Conservation (phyloP, 306 rosid species). For the Cicer arietinum region DNA sequence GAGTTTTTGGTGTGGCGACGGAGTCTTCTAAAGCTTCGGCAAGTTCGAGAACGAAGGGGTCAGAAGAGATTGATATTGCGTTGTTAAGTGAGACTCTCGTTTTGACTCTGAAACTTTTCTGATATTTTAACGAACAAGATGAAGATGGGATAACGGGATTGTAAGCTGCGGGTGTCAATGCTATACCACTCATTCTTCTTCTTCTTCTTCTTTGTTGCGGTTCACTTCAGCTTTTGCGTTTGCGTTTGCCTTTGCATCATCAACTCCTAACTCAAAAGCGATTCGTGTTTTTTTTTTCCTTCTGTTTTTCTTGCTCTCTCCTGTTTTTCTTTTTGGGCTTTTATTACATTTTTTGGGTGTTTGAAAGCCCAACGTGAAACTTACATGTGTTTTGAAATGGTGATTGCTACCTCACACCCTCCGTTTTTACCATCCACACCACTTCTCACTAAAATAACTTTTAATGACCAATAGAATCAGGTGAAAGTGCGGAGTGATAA, state of each 20-base stretch:
- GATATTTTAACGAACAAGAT: slow-evolving; percentile 25
- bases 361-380: too few species aligned
- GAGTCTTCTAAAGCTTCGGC: slow-evolving; percentile 93
- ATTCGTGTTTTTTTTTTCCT: background rate
- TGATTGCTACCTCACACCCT: too few species aligned
- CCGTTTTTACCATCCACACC: too few species aligned
- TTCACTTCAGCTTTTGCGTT: background rate
- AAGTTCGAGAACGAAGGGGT: slow-evolving; percentile 85
- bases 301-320: background rate
- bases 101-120: slow-evolving; percentile 42
- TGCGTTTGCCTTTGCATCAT: background rate
- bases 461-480: too few species aligned
- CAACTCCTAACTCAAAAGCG: background rate
- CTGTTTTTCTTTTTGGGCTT: background rate
- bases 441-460: too few species aligned
- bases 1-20: slow-evolving; percentile 59
- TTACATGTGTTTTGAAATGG: too few species aligned
- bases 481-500: too few species aligned
- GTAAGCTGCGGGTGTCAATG: slow-evolving; percentile 53
- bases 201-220: background rate
- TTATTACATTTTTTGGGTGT: background rate
- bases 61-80: slow-evolving; percentile 53
- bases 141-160: slow-evolving; percentile 45
- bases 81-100: slow-evolving; percentile 41
- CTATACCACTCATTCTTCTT: slow-evolving; percentile 50